Base-by-base conservation (phyloP, 2,329 filamentous ascomycete genomes). In the Penicillium fuscoglaucum region DNA sequence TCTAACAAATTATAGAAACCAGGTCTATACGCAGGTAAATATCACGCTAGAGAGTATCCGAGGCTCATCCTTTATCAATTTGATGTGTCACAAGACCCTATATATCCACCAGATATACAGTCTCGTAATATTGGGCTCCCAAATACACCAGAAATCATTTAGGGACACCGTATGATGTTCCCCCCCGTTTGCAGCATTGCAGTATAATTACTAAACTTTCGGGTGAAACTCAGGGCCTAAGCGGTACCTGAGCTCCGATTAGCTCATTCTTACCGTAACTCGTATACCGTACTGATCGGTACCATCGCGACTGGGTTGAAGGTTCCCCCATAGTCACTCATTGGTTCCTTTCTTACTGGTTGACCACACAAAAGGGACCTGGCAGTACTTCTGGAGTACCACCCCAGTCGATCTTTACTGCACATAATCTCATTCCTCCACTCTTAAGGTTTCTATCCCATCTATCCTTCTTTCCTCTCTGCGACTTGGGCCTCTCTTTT, bases 361-460 rank as follows among this genome's bases (percentile, higher is more conserved):
- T 39, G 29, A 13, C 54, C 41, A 57, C 50, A 46, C 35, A 46
- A 29, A 44, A 63, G 57, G 59, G 56, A 67, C 65, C 35, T 55
- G 35, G 15, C 19, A 50, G 45, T 58, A 58, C 56, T 58, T 55
- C 56, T 41, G 52, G 55, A 58, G 51, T 67, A 67, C 65, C 24
- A 57, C 40, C 51, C 43, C 52, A 44, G 51, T 58, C 31, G 55
- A 58, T 58, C 55, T 54, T 52, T 58, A 58, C 55, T 58, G 58
- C 57, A 58, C 55, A 58, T 58, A 58, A 58, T 63, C 61, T 50
- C 54, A 52, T 59, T 49, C 41, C 51, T 45, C 55, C 58, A 55
- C 54, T 54, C 54, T 51, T 54, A 52, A 60, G 64, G 61, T 52
- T 66, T 55, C 58, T 66, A 50, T 60, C 55, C 52, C 52, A 55